A percentile compares a stretch with the other conserved stretches of the same genome.
Conservation (phyloP, 352 stramenopile genomes). For the Phytophthora hybrid region DNA sequence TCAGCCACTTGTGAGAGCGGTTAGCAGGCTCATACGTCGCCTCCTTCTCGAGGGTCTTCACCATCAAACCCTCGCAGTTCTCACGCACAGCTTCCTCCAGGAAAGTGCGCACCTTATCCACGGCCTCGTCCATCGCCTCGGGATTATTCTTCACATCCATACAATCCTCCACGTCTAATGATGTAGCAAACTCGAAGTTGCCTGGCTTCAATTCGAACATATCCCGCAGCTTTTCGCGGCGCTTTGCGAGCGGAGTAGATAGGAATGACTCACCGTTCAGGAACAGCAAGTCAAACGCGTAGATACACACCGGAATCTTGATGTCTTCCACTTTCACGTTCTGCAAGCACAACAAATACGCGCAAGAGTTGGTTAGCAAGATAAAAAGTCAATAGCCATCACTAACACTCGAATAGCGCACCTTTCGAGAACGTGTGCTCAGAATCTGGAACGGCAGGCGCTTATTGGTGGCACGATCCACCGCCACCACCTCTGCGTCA, state of each 20-base stretch:
- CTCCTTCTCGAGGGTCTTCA: constrained; percentile 99
- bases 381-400: neutral
- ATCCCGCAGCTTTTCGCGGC: constrained; percentile 91
- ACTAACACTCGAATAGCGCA: constrained; percentile 21
- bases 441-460: constrained; percentile 99
- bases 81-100: constrained; percentile 95
- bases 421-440: constrained; percentile 97
- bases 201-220: constrained; percentile 94
- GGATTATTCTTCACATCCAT: constrained; percentile 89
- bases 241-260: constrained; percentile 87
- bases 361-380: neutral
- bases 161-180: constrained; percentile 87
- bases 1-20: constrained; percentile 99
- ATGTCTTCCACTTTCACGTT: constrained; percentile 91
- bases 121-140: constrained; percentile 89
- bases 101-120: constrained; percentile 92
- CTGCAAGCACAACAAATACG: constrained; percentile 26
- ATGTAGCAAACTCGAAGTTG: constrained; percentile 95
- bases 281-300: constrained; percentile 99
- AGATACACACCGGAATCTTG: constrained; percentile 93
- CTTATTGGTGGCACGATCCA: constrained; percentile 95
- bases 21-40: constrained; percentile 98
- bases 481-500: constrained; percentile 99
- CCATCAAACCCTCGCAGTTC: constrained; percentile 98
- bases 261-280: constrained; percentile 97